A percentile compares a stretch with the other conserved stretches of the same genome.
Conservation (phyloP, 2,329 filamentous ascomycete species). For the Penicillium sp. region DNA sequence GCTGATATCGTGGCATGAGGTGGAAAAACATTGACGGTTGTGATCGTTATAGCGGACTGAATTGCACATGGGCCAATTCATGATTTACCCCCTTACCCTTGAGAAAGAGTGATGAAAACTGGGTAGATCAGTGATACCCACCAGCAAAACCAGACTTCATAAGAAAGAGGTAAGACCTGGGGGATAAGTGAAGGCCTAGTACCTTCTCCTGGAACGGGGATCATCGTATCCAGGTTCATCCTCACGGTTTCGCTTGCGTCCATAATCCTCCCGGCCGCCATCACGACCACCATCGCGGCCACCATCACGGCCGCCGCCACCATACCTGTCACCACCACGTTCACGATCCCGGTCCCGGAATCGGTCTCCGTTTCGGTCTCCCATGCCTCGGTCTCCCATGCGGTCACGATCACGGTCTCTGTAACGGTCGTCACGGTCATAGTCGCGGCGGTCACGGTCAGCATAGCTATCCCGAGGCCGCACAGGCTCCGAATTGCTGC, state of each 20-base stretch:
- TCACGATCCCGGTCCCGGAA: constrained; percentile 47
- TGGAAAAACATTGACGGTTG: constrained; percentile 3
- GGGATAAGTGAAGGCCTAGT: constrained; percentile 40
- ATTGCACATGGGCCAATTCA: constrained; percentile 22
- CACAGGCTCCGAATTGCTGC: constrained; percentile 82
- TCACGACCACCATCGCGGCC: constrained; percentile 18
- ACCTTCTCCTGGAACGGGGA: constrained; percentile 59
- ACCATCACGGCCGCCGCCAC: constrained; percentile 41
- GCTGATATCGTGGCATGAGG: background rate
- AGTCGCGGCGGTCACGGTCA: constrained; percentile 42
- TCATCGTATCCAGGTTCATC: constrained; percentile 74
- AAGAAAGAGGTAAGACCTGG: constrained; percentile 17
- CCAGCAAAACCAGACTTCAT: constrained; percentile 39
- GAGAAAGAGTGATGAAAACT: constrained; percentile 25
- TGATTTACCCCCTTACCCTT: constrained; percentile 39
- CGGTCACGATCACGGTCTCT: constrained; percentile 41
- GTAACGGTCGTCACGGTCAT: constrained; percentile 53
- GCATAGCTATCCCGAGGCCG: constrained; percentile 63
- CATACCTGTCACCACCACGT: constrained; percentile 41
- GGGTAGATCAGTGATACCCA: constrained; percentile 43
- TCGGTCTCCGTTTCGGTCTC: constrained; percentile 42
- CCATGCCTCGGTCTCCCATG: constrained; percentile 41
- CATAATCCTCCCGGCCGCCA: constrained; percentile 52
- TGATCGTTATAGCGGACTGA: constrained; percentile 26
- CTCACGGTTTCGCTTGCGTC: constrained; percentile 69